Evolutionary conservation across 2,329 filamentous ascomycete genomes (phyloP).

Genomic region (Ascochyta pisi): DNA sequence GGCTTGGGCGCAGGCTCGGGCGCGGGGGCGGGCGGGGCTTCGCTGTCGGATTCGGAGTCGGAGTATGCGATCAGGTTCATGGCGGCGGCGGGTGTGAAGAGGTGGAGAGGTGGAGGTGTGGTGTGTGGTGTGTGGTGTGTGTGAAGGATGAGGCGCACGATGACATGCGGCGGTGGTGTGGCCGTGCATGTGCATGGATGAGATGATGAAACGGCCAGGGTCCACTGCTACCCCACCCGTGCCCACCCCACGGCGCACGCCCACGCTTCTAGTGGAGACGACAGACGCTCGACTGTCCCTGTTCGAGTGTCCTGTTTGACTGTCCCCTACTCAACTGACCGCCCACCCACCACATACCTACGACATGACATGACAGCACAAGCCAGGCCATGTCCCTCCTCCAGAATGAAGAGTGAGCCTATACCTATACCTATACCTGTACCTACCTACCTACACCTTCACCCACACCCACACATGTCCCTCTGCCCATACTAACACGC

Average conservation of each 20-base stretch:
- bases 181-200: slow-evolving; percentile 18
- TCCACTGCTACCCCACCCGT: slow-evolving; percentile 14
- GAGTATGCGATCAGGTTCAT: slow-evolving; percentile 88
- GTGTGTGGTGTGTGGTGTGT: not conserved
- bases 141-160: no score
- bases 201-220: slow-evolving; percentile 9
- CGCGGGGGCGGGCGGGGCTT: slow-evolving; percentile 48
- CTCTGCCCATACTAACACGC: no score
- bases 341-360: not conserved
- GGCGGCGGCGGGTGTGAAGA: slow-evolving; percentile 19
- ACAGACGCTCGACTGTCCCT: no score
- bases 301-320: no score
- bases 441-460: no score
- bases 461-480: no score
- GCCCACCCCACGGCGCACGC: slow-evolving; percentile 2
- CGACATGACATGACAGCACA: slow-evolving; percentile 26
- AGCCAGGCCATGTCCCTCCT: slow-evolving; percentile 51
- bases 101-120: not conserved
- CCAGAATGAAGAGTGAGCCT: slow-evolving; percentile 54
- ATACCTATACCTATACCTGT: no score
- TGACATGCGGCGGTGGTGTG: slow-evolving; percentile 14
- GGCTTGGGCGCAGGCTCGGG: slow-evolving; percentile 60
- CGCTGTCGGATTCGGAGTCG: slow-evolving; percentile 75
- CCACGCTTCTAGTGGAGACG: not conserved
- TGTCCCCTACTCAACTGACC: no score